phyloP scores from a whole-genome alignment of 75 land plant genomes.

The Azolla pinnata region DNA sequence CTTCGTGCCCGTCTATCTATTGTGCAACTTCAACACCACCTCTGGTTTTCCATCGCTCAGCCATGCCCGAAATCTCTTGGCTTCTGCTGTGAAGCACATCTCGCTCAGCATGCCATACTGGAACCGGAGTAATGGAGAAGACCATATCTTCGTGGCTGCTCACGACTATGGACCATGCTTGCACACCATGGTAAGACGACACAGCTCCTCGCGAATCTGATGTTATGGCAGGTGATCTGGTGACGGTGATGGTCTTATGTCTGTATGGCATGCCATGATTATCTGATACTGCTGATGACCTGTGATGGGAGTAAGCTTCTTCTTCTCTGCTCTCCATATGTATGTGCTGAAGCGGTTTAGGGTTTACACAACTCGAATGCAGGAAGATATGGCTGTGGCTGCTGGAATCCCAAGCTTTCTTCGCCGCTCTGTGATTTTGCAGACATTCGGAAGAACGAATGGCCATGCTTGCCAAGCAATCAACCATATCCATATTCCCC shows the following conservation, averaged over 20 bases:
- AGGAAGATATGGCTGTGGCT: constrained; percentile 54
- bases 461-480: constrained; percentile 68
- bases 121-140: constrained; percentile 65
- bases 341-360: too few species aligned
- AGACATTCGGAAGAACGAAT: constrained; percentile 64
- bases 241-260: neutral
- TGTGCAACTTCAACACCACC: constrained; percentile 75
- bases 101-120: constrained; percentile 57
- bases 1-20: constrained; percentile 87
- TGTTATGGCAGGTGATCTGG: neutral
- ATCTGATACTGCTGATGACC: too few species aligned
- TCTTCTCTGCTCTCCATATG: neutral
- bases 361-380: too few species aligned
- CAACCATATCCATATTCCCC: constrained; percentile 73
- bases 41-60: constrained; percentile 76
- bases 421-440: constrained; percentile 64
- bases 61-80: constrained; percentile 44
- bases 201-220: too few species aligned
- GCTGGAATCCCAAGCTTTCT: constrained; percentile 62
- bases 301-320: neutral
- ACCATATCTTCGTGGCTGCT: constrained; percentile 81
- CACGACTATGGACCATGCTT: constrained; percentile 92
- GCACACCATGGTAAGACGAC: constrained; percentile 53
- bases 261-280: too few species aligned
- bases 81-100: constrained; percentile 44